Percentiles rank a stretch among this genome's conserved stretches.
Evolutionary conservation across 2,329 filamentous ascomycete species (phyloP).

Genomic region (Cadophora luteo-olivacea): DNA sequence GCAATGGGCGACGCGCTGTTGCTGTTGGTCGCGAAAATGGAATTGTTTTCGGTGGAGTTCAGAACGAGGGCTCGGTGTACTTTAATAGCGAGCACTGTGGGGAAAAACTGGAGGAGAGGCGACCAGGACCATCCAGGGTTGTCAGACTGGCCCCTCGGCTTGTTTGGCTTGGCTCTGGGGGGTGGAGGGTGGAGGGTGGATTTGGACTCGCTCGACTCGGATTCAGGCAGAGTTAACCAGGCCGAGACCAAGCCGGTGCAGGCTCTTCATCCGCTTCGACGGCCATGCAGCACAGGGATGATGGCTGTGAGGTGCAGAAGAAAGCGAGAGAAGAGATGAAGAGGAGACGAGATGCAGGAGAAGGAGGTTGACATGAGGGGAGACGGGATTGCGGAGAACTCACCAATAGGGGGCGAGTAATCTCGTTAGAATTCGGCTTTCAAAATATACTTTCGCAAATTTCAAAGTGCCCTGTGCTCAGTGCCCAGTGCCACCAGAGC

Average conservation of each 20-base stretch:
- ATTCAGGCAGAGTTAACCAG: slow-evolving; percentile 17
- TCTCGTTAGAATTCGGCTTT: neutral
- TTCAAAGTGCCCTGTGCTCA: neutral
- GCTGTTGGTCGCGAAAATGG: slow-evolving; percentile 21
- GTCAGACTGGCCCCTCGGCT: neutral
- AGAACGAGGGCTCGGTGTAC: slow-evolving; percentile 34
- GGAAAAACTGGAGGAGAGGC: slow-evolving; percentile 17
- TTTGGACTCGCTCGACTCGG: neutral
- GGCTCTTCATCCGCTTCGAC: neutral
- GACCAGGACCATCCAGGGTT: neutral
- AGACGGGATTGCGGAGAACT: neutral
- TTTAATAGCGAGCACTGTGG: slow-evolving; percentile 32
- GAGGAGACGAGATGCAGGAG: neutral
- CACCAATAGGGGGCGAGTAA: neutral
- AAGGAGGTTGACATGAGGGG: neutral
- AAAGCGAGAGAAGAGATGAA: neutral
- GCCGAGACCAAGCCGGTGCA: slow-evolving; percentile 4
- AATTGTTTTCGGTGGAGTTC: slow-evolving; percentile 40
- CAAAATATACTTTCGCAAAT: neutral
- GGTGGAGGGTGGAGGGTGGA: neutral
- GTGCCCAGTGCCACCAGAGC: neutral
- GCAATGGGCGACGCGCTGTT: slow-evolving; percentile 23
- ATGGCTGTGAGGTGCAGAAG: neutral
- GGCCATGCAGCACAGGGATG: slow-evolving; percentile 7
- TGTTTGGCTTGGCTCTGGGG: neutral